These are phyloP conservation scores for Cucurbitaria berberidis DNA, from an alignment of 2,329 filamentous ascomycete species.

Conservation along the genomic window DNA sequence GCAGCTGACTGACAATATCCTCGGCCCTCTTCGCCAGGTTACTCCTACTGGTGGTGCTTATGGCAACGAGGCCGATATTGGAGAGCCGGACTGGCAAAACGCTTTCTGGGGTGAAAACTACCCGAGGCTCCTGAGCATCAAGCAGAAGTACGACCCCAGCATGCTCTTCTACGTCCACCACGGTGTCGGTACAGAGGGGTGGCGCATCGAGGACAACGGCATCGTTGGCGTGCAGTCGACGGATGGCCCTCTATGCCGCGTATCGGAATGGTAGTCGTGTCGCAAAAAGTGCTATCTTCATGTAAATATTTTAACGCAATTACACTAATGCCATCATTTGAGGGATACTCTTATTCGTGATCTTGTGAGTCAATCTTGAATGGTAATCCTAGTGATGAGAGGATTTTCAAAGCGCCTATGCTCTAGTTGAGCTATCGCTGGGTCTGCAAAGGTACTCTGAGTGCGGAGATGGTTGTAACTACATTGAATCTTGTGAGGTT, in stretches of 20 bases:
- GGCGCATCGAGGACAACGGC: conserved; percentile 36
- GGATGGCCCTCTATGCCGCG: conserved; percentile 37
- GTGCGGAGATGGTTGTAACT: too few species aligned
- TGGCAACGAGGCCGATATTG: conserved; percentile 49
- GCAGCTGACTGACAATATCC: conserved; percentile 26
- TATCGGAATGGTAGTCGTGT: conserved; percentile 6
- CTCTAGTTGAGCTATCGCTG: too few species aligned
- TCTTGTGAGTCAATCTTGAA: neutral
- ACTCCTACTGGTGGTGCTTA: conserved; percentile 43
- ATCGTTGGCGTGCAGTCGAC: conserved; percentile 40
- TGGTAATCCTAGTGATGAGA: neutral
- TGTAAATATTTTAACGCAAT: conserved; percentile 5
- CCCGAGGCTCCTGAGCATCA: conserved; percentile 30
- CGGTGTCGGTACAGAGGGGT: conserved; percentile 41
- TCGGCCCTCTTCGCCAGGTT: conserved; percentile 31
- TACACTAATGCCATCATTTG: neutral
- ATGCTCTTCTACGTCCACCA: conserved; percentile 44
- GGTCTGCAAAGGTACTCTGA: too few species aligned
- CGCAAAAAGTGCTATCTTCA: too few species aligned
- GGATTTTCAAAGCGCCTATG: too few species aligned
- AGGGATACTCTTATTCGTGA: neutral
- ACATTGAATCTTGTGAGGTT: too few species aligned
- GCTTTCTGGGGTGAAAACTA: conserved; percentile 51
- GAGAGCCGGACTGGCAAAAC: conserved; percentile 49
- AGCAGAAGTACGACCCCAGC: conserved; percentile 38